These are phyloP conservation scores for Sphaerulina vaccinii DNA, from an alignment of 2,329 filamentous ascomycete genomes.

Conservation along the genomic window DNA sequence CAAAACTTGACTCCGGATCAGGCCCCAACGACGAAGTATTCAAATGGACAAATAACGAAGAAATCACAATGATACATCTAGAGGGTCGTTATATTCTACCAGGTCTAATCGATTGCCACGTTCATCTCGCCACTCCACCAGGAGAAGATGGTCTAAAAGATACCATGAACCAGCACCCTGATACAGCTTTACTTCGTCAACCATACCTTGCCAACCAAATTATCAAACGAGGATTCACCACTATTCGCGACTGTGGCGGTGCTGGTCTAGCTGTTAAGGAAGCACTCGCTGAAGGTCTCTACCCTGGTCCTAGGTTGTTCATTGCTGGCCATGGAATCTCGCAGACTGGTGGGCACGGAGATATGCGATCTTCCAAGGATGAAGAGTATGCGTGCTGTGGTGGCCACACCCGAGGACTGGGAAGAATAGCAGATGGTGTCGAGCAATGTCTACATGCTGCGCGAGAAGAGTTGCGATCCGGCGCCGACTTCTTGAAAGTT, in stretches of 20 bases:
- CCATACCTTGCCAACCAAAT: slow-evolving; percentile 52
- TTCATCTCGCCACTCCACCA: slow-evolving; percentile 49
- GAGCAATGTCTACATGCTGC: slow-evolving; percentile 54
- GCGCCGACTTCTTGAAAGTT: slow-evolving; percentile 63
- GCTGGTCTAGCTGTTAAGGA: slow-evolving; percentile 56
- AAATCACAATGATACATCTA: slow-evolving; percentile 41
- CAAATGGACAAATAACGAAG: slow-evolving; percentile 29
- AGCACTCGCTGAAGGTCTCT: slow-evolving; percentile 56
- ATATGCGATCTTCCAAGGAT: slow-evolving; percentile 50
- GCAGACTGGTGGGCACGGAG: slow-evolving; percentile 60
- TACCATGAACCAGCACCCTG: slow-evolving; percentile 38
- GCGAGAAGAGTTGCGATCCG: slow-evolving; percentile 55
- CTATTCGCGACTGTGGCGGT: slow-evolving; percentile 58
- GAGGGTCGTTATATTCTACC: slow-evolving; percentile 49
- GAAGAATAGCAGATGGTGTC: slow-evolving; percentile 55
- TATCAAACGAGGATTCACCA: slow-evolving; percentile 59
- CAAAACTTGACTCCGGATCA: slow-evolving; percentile 28
- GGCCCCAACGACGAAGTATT: slow-evolving; percentile 32
- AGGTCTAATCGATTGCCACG: slow-evolving; percentile 54
- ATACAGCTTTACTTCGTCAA: slow-evolving; percentile 46
- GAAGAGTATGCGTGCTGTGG: slow-evolving; percentile 50
- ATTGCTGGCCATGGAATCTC: slow-evolving; percentile 55
- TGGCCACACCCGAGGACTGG: slow-evolving; percentile 43
- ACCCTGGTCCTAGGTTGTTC: slow-evolving; percentile 57
- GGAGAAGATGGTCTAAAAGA: slow-evolving; percentile 42